Percentiles rank a stretch among this genome's conserved stretches.
Evolutionary conservation across 306 rosid genomes (phyloP).

Genomic region (Datisca glomerata): DNA sequence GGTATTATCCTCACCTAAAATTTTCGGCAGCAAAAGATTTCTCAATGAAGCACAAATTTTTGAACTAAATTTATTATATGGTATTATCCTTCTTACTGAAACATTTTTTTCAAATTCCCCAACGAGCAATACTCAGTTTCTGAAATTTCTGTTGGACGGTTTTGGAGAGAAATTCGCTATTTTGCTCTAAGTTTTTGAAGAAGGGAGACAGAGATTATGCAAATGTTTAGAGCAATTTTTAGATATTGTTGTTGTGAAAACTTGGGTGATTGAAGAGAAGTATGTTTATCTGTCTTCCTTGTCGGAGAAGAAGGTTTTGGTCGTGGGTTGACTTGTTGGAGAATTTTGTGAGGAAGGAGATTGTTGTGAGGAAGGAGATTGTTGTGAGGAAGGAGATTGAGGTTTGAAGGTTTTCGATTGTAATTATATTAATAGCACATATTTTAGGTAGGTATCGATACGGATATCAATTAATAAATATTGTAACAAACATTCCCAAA

Average conservation of each 20-base stretch:
- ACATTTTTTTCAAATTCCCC: background rate
- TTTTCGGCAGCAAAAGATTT: no score
- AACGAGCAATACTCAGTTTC: background rate
- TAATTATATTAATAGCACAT: no score
- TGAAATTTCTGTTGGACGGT: slow-evolving; percentile 6
- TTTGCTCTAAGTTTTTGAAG: background rate
- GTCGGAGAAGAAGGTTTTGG: slow-evolving; percentile 9
- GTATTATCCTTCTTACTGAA: background rate
- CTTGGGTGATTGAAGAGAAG: slow-evolving; percentile 12
- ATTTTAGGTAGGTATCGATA: no score
- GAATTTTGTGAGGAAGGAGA: background rate
- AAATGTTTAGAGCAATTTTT: slow-evolving; percentile 1
- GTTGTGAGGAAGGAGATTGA: slow-evolving; percentile 11
- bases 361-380: background rate
- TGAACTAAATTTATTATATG: no score
- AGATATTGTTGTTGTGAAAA: slow-evolving; percentile 1
- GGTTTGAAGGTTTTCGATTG: slow-evolving; percentile 7
- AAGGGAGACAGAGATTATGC: background rate
- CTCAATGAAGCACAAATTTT: no score
- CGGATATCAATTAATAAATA: no score
- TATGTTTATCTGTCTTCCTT: slow-evolving; percentile 4
- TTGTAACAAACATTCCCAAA: no score
- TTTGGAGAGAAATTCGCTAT: background rate
- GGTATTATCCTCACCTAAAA: no score
- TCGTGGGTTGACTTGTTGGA: slow-evolving; percentile 10